Evolutionary conservation across 306 rosid genomes (phyloP).

Genomic region (Lathyrus aphaca): DNA sequence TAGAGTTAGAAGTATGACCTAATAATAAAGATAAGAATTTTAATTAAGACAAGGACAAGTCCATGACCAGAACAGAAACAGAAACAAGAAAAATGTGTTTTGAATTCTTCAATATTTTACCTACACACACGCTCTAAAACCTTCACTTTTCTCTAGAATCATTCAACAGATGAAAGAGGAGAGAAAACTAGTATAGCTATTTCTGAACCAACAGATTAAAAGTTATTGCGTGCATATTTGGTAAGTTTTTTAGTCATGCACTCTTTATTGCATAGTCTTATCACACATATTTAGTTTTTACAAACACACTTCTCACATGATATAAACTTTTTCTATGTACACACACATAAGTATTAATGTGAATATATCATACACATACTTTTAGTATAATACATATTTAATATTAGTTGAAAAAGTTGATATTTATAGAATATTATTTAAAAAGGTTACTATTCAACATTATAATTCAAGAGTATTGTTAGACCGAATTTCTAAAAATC

Average conservation of each 20-base stretch:
- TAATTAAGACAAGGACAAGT: constrained; percentile 2
- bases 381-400: neutral
- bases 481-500: no score
- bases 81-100: constrained; percentile 19
- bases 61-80: constrained; percentile 13
- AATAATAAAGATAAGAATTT: neutral
- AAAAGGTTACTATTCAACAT: no score
- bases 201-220: constrained; percentile 34
- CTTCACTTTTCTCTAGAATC: neutral
- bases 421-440: neutral
- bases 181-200: constrained; percentile 17
- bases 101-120: neutral
- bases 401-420: no score
- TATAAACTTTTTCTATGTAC: neutral
- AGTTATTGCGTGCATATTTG: constrained; percentile 9
- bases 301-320: constrained; percentile 29
- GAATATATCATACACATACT: neutral
- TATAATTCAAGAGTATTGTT: no score
- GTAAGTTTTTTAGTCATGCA: constrained; percentile 14
- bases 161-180: neutral
- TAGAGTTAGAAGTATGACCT: neutral
- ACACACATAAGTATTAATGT: no score
- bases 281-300: neutral
- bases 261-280: constrained; percentile 1
- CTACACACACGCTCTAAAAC: neutral